Percentiles rank a stretch among this genome's conserved stretches.
Conservation (phyloP, 2,329 filamentous ascomycete species). For the Xylariaceae sp. region DNA sequence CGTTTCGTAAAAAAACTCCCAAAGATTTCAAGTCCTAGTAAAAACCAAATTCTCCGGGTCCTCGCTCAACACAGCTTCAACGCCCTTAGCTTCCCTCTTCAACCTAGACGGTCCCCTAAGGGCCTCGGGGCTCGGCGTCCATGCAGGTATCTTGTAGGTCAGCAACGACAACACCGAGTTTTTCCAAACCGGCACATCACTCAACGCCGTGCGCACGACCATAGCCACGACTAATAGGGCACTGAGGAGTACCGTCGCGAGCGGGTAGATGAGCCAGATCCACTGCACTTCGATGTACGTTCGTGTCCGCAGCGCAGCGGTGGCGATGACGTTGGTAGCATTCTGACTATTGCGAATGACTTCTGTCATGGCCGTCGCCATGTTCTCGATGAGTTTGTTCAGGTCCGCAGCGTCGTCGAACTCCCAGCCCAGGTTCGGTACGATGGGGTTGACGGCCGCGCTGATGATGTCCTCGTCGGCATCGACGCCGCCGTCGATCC, state of each 20-base stretch:
- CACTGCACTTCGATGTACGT: constrained; percentile 12
- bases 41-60: no score
- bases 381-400: not conserved
- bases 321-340: constrained; percentile 1
- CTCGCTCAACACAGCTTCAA: no score
- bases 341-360: constrained; percentile 8
- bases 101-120: no score
- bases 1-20: no score
- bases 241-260: constrained; percentile 6
- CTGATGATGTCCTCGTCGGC: not conserved
- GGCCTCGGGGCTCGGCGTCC: no score
- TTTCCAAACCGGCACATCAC: constrained; percentile 4
- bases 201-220: not conserved
- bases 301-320: not conserved
- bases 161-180: constrained; percentile 11
- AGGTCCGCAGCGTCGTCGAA: constrained; percentile 3
- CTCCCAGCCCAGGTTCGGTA: constrained; percentile 6
- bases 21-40: no score
- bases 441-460: not conserved
- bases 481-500: not conserved
- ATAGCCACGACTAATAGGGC: constrained; percentile 3
- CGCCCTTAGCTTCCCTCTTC: no score
- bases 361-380: constrained; percentile 13
- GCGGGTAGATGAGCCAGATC: constrained; percentile 10
- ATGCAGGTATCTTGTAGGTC: constrained; percentile 7